phyloP scores from a whole-genome alignment of 2,329 filamentous ascomycete genomes.

The Fusarium anguioides region DNA sequence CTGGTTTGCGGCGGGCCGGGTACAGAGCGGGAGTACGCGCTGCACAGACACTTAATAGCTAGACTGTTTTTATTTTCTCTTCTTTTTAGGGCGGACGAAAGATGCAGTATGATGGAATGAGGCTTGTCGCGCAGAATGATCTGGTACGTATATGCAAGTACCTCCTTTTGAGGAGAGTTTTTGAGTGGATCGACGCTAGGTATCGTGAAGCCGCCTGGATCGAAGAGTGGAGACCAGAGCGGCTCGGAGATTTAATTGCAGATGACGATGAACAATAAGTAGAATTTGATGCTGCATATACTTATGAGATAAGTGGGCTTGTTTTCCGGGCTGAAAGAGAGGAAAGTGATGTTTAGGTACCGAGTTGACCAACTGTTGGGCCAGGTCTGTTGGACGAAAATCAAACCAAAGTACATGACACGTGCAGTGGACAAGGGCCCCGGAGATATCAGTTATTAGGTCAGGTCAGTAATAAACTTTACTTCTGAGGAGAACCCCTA shows the following conservation, averaged over 20 bases:
- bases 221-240: conserved; percentile 23
- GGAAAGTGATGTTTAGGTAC: background rate
- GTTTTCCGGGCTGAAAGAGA: background rate
- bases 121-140: conserved; percentile 14
- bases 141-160: background rate
- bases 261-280: background rate
- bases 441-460: background rate
- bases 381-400: conserved; percentile 15
- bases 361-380: background rate
- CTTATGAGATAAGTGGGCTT: background rate
- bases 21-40: conserved; percentile 4
- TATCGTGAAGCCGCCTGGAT: conserved; percentile 15
- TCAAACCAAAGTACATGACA: conserved; percentile 6
- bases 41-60: background rate
- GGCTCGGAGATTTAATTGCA: conserved; percentile 21
- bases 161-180: background rate
- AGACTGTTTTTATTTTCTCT: background rate
- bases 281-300: background rate
- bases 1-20: background rate
- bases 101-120: conserved; percentile 7
- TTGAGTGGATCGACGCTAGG: conserved; percentile 29
- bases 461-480: background rate
- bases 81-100: background rate
- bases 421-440: conserved; percentile 6
- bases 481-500: background rate